A percentile compares a stretch with the other conserved stretches of the same genome.
These are phyloP conservation scores for Trichoderma asperelloides DNA, from an alignment of 495 filamentous ascomycete genomes.

Conservation along the genomic window DNA sequence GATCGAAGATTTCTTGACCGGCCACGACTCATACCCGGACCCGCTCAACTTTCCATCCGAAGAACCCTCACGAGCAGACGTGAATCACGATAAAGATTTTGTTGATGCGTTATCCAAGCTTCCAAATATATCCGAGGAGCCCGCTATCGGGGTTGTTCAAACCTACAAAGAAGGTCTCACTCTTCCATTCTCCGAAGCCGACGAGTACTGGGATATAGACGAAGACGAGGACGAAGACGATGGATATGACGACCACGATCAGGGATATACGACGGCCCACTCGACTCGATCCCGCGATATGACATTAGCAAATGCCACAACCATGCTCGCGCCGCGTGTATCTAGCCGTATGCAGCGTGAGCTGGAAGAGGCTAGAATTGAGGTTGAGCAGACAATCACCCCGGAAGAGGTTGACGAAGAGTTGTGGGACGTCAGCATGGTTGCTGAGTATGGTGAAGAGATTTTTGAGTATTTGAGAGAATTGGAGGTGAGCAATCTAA, in stretches of 20 bases:
- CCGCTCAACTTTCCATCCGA: background rate
- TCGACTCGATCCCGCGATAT: slow-evolving; percentile 69
- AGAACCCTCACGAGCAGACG: slow-evolving; percentile 16
- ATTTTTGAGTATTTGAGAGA: slow-evolving; percentile 87
- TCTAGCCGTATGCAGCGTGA: slow-evolving; percentile 55
- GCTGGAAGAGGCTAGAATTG: slow-evolving; percentile 55
- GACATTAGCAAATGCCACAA: slow-evolving; percentile 61
- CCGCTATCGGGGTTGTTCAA: slow-evolving; percentile 12
- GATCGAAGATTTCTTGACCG: background rate
- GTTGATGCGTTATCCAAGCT: slow-evolving; percentile 26
- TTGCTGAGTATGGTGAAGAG: slow-evolving; percentile 90
- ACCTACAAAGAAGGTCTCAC: slow-evolving; percentile 14
- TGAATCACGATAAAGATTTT: slow-evolving; percentile 32
- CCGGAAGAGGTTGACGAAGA: slow-evolving; percentile 71
- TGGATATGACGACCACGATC: slow-evolving; percentile 57
- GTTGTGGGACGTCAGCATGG: slow-evolving; percentile 92
- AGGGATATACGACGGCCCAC: slow-evolving; percentile 69
- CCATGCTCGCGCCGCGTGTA: slow-evolving; percentile 62
- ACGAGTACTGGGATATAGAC: slow-evolving; percentile 70
- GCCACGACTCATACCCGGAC: background rate
- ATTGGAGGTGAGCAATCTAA: slow-evolving; percentile 62
- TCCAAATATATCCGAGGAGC: slow-evolving; percentile 6
- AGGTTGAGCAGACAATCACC: slow-evolving; percentile 51
- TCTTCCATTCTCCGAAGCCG: slow-evolving; percentile 41
- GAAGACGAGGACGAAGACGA: slow-evolving; percentile 50